Base-by-base conservation (phyloP, 2,329 filamentous ascomycete genomes). In the Aspergillus sp. region DNA sequence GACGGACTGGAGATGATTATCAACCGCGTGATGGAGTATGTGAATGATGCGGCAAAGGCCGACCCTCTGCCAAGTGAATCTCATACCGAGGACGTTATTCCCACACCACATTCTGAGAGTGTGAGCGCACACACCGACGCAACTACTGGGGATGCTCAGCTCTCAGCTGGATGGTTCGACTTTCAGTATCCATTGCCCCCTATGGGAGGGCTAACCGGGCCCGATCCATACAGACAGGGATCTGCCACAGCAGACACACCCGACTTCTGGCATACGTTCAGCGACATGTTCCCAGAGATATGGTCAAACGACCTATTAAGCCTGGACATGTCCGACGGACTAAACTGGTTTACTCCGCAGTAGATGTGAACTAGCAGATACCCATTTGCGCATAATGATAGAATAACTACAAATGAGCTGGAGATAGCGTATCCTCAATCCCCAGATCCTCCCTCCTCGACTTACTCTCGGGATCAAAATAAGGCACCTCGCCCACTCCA, bases 401-500 rank as follows among this genome's bases (percentile, higher is more conserved):
- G 4, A 11, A 11, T 36, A 15, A 8, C 11, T 8, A 67, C 21
- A 58, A 50, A 62, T 69, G 67, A 13, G 63, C 62, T 8, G 66
- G 41, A 6, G 62, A 48, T 10, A 69, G 32, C 2, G 62, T 60
- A 32, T 66, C 64, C 55, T 60, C 32, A 21, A 67, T 66, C 3
- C 63, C 67, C 61, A 69, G 38, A 41, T 67, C 65, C 51, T 69
- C 66, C 3, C 63, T 38, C 11, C 63, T 49, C 5, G 61, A 63
- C 13, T 62, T 63, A 21, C 62, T 66, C 8, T 27, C 21, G 0
- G 62, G 64, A 32, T 66, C 62, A n/a, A 61, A 64, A 30, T 64
- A 66, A 0, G 64, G 64, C 2, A 60, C 83, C 96, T 98, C 76
- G 96, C 95, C 81, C 97, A 98, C 70, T 92, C 95, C 76, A 97